Base-by-base conservation (phyloP, 2,329 filamentous ascomycete species). In the Ramichloridium luteum region DNA sequence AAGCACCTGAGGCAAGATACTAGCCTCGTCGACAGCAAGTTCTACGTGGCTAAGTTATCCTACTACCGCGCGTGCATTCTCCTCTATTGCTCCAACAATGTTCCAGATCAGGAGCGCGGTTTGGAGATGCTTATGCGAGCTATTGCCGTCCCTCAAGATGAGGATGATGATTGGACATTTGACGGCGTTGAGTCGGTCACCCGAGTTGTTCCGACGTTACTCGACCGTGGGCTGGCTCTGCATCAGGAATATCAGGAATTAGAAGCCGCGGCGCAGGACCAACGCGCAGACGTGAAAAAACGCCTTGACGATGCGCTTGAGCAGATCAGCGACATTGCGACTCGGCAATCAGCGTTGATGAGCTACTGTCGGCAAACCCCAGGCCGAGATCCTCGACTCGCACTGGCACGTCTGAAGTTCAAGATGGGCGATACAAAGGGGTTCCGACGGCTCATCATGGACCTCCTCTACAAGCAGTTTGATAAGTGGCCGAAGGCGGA, bases 251-350 rank as follows among this genome's bases (percentile, higher is more conserved):
- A 27, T 31, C 29, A 16, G 32, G 30, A 23, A 18, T 28, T 10
- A 34, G 36, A 28, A 34, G 31, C 34, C 36, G 34, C 11, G 13
- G 33, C 27, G 28, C 28, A 30, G 30, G 17, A 23, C 8, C 20
- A 23, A 8, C 20, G n/a, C 8, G 8, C 8, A n/a, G n/a, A 23
- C n/a, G 20, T 23, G 20, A n/a, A 23, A n/a, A 23, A 23, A 23
- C 8, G 20, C 8, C 20, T 8, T n/a, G n/a, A 23, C 8, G 20
- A 23, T 8, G 20, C n/a, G 20, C 20, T 23, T n/a, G n/a, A 23
- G 20, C 20, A 23, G n/a, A 8, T 23, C 8, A 8, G 20, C 20
- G 8, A 23, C 20, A 23, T 23, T n/a, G 20, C 20, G 20, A 23
- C 20, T n/a, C n/a, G 8, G 8, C 20, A 23, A 8, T 23, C 20